Base-by-base conservation (phyloP, 148 eudicot genomes). In the Camellia lanceoleosa region DNA sequence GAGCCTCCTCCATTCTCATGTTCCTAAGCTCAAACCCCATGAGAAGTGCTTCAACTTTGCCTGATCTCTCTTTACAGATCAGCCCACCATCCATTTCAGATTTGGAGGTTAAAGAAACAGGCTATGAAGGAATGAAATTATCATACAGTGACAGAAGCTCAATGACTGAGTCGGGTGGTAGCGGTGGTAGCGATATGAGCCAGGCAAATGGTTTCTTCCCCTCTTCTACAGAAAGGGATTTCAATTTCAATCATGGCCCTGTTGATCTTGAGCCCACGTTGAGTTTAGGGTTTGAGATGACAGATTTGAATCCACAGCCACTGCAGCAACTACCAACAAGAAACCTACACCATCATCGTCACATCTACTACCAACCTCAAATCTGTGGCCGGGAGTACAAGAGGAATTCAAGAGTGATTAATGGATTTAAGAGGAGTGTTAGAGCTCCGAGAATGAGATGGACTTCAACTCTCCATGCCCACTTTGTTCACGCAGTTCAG, bases 361-460 rank as follows among this genome's bases (percentile, higher is more conserved):
- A 52, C 67, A 77, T 68, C 55, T 68, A 58, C 62, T 83, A 65
- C 66, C 93, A 84, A 14, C 89, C 88, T 43, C 90, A 86, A 47
- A 84, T 88, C 54, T 82, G 81, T 66, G 90, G 89, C 56, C 79
- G 75, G 0, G 88, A 91, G 47, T 89, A 89, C 82, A 95, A 93
- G 89, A 87, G 93, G 76, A 91, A 76, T 78, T 83, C 89, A 15
- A 89, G 93, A 68, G 41, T 73, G 67, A 18, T 77, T 59, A 79
- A 54, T 71, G 91, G 91, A 0, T 78, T 83, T 65, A 91, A 77
- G 83, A 88, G 93, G 71, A 88, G 90, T 59, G 86, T 89, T 49
- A 87, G 99, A 80, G 97, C 97, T 60, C 99, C 99, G 0, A 88
- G 99, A 68, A 95, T 95, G 99, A 87, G 97, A 86, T 95, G 99